Percentiles rank a stretch among this genome's conserved stretches.
Evolutionary conservation across 371 early-diverging fungal species (phyloP).

Genomic region (Mucor ambiguus): DNA sequence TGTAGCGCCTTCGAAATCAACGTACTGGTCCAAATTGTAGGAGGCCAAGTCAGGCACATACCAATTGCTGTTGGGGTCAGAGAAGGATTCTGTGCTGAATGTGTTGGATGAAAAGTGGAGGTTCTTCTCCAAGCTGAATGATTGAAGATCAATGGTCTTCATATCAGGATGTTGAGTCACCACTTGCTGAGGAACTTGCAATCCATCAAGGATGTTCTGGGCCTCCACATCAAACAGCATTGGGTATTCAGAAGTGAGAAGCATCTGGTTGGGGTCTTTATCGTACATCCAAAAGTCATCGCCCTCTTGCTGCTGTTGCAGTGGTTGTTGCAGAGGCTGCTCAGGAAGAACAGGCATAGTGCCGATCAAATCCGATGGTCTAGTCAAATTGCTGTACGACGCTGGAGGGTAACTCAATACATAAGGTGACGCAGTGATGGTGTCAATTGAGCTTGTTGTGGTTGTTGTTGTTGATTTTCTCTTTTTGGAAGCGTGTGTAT

Average conservation of each 20-base stretch:
- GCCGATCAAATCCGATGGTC: constrained; percentile 19
- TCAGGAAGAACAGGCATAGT: background rate
- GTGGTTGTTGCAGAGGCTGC: background rate
- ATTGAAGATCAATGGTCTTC: constrained; percentile 26
- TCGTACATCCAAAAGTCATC: constrained; percentile 22
- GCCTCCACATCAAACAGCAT: constrained; percentile 14
- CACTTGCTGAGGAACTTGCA: constrained; percentile 8
- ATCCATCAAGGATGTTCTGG: constrained; percentile 20
- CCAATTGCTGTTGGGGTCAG: constrained; percentile 13
- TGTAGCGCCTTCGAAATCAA: constrained; percentile 18
- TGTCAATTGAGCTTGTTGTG: constrained; percentile 11
- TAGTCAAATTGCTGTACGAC: constrained; percentile 12
- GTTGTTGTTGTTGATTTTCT: constrained; percentile 26
- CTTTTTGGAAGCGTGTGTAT: constrained; percentile 25
- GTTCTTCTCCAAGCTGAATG: constrained; percentile 12
- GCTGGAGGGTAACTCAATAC: background rate
- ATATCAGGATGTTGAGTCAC: constrained; percentile 17
- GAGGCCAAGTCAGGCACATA: constrained; percentile 12
- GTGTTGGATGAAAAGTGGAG: constrained; percentile 12
- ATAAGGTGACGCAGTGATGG: constrained; percentile 18
- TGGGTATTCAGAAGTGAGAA: constrained; percentile 19
- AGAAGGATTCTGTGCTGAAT: constrained; percentile 15
- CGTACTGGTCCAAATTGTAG: constrained; percentile 21
- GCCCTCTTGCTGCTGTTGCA: no score
- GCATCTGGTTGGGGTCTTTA: constrained; percentile 14